A percentile compares a stretch with the other conserved stretches of the same genome.
Evolutionary conservation across 352 stramenopile genomes (phyloP).

Genomic region (Plasmopara halstedii): DNA sequence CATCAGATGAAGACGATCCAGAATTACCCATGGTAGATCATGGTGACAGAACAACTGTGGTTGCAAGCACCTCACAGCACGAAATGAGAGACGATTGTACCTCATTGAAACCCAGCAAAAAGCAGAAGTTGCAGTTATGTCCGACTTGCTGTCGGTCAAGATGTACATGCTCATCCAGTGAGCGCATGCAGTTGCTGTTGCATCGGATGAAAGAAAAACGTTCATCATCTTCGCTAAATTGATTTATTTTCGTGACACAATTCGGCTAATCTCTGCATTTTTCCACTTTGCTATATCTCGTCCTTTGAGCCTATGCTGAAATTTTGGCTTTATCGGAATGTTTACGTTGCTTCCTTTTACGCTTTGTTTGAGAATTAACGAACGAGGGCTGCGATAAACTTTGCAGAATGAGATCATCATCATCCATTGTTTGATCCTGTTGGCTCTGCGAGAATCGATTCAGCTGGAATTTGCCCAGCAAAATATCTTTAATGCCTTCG

Average conservation of each 20-base stretch:
- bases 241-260: neutral
- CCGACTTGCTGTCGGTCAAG: slow-evolving; percentile 21
- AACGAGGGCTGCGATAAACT: slow-evolving; percentile 66
- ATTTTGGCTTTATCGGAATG: slow-evolving; percentile 1
- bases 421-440: slow-evolving; percentile 23
- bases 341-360: slow-evolving; percentile 20
- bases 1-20: slow-evolving; percentile 18
- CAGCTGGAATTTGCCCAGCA: slow-evolving; percentile 36
- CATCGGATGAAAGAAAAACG: slow-evolving; percentile 31
- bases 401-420: slow-evolving; percentile 71
- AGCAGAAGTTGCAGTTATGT: slow-evolving; percentile 28
- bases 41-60: neutral
- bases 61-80: neutral
- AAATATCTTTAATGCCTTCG: slow-evolving; percentile 35
- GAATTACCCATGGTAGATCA: neutral
- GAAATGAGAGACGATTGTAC: neutral
- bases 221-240: slow-evolving; percentile 23
- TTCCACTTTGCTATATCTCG: slow-evolving; percentile 4
- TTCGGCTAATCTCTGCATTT: slow-evolving; percentile 9
- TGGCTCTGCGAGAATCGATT: slow-evolving; percentile 47
- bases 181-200: slow-evolving; percentile 36
- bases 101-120: slow-evolving; percentile 34
- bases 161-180: slow-evolving; percentile 32
- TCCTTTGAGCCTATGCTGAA: neutral
- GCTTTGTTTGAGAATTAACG: slow-evolving; percentile 21